phyloP scores from a whole-genome alignment of 2,329 filamentous ascomycete species.

The Penicillium palitans region DNA sequence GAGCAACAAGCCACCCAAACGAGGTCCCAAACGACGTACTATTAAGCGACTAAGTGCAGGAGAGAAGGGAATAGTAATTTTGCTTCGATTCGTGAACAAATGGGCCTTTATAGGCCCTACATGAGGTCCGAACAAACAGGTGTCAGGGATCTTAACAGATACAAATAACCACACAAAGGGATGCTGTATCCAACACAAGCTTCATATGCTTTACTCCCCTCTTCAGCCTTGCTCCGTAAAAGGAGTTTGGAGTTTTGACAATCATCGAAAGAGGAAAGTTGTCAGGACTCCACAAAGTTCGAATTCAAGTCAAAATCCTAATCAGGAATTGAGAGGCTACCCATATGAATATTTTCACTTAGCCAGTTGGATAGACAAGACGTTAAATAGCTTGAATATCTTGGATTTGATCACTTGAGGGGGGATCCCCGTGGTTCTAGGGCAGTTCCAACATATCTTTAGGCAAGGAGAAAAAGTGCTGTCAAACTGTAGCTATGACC shows the following conservation, averaged over 20 bases:
- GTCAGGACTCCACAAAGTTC: background rate
- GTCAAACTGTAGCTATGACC: background rate
- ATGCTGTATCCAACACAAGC: background rate
- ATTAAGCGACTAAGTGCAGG: too few relatives aligned
- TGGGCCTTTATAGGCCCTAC: background rate
- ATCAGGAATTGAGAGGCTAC: background rate
- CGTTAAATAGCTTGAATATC: too few relatives aligned
- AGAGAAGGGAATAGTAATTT: too few relatives aligned
- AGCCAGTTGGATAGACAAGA: background rate
- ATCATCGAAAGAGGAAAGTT: background rate
- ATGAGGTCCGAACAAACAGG: background rate
- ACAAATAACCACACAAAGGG: background rate
- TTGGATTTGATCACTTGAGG: background rate
- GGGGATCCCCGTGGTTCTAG: background rate
- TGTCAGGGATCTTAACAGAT: background rate
- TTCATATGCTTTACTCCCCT: background rate
- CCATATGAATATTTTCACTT: background rate
- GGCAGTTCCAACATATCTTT: background rate
- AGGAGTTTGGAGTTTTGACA: background rate
- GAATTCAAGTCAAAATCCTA: too few relatives aligned
- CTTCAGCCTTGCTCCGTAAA: background rate
- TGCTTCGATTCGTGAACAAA: too few relatives aligned
- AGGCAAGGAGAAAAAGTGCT: background rate
- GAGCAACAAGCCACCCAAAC: too few relatives aligned
- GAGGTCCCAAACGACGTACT: too few relatives aligned